Base-by-base conservation (phyloP, 2,329 filamentous ascomycete genomes). In the Trichophyton schoenleinii region DNA sequence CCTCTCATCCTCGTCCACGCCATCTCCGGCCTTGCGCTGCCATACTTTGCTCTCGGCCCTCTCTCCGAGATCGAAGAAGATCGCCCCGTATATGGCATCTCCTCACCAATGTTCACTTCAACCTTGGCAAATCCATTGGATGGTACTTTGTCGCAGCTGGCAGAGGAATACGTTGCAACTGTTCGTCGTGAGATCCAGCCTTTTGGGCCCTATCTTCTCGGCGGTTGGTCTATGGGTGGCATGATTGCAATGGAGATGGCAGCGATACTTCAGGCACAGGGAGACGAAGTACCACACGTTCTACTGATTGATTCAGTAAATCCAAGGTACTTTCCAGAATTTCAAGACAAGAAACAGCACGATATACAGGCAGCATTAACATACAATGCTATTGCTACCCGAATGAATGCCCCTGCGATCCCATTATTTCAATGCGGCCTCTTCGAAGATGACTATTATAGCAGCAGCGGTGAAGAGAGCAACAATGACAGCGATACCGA, bases 191-290 rank as follows among this genome's bases (percentile, higher is more conserved):
- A 68, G 31, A 52, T 66, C 61, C 73, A 76, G 61, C 69, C 72
- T 7, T 60, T 68, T 41, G 73, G 74, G 0, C 73, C 74, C 6
- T 76, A 76, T 64, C 64, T 69, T 49, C 64, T 76, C 7, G 72
- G 69, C 20, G 73, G 74, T 34, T 74, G 71, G 71, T 74, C 71
- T 11, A 68, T 69, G 13, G 74, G 74, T 20, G 73, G 71, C 42
- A 69, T 74, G 22, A 69, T 70, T 61, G 72, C 74, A 15, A 58
- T 65, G 36, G 67, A 68, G 57, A 66, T 68, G 64, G 67, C 67
- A 25, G 58, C 58, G 3, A 61, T 68, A 22, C 58, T 68, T 4
- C 61, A 63, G 8, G 25, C 53, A 6, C 58, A 60, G 25, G 66
- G 66, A 4, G 62, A 66, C 34, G 60, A 62, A 36, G 64, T 67